A percentile compares a stretch with the other conserved stretches of the same genome.
Conservation (phyloP, 2,329 filamentous ascomycete genomes). For the Fusarium tjaetaba region DNA sequence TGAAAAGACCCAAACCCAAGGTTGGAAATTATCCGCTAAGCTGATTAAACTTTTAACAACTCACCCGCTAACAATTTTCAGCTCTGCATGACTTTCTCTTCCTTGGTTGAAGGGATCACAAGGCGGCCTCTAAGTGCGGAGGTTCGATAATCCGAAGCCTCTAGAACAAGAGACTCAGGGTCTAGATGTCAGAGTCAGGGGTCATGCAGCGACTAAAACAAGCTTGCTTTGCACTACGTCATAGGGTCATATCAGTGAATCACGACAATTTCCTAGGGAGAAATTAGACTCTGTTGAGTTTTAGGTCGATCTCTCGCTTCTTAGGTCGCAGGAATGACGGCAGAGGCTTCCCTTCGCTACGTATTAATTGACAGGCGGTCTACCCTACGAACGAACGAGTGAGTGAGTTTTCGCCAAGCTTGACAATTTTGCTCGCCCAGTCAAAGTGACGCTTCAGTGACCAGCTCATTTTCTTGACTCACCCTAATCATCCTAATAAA, state of each 20-base stretch:
- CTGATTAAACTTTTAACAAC: not conserved
- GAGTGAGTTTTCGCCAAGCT: not conserved
- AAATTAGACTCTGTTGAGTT: not conserved
- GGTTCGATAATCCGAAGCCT: not conserved
- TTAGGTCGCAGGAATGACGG: slow-evolving; percentile 25
- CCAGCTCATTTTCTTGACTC: not conserved
- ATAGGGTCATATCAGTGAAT: slow-evolving; percentile 24
- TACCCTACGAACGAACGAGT: not conserved
- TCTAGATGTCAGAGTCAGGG: slow-evolving; percentile 6
- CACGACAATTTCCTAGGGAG: slow-evolving; percentile 25
- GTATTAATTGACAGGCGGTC: slow-evolving; percentile 18
- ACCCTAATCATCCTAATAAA: not conserved
- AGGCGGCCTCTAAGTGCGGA: not conserved
- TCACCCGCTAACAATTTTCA: not conserved
- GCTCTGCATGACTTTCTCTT: not conserved
- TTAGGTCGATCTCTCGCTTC: slow-evolving; percentile 1
- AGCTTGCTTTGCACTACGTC: slow-evolving; percentile 31
- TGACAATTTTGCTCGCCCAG: not conserved
- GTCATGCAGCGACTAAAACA: slow-evolving; percentile 25
- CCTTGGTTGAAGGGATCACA: slow-evolving; percentile 1
- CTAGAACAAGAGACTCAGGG: not conserved
- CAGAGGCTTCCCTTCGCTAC: slow-evolving; percentile 21
- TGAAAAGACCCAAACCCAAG: not conserved
- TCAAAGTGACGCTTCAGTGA: slow-evolving; percentile 11
- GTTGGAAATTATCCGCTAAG: not conserved